These are phyloP conservation scores for Noccaea caerulescens DNA, from an alignment of 345 rosid species.

Conservation along the genomic window DNA sequence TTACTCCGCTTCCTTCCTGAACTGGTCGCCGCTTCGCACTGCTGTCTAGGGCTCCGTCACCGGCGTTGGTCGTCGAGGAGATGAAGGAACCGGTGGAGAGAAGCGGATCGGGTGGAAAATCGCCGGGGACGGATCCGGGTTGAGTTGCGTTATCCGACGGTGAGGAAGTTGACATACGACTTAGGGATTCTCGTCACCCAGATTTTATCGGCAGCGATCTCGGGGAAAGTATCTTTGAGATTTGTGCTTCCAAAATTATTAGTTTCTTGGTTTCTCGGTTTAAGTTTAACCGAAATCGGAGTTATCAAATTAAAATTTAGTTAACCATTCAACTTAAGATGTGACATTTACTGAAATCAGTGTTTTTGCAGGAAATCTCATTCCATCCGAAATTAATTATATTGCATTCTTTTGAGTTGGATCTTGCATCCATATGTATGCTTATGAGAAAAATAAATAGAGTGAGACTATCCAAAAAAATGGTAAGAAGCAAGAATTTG, in stretches of 20 bases:
- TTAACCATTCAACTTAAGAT: too few species aligned
- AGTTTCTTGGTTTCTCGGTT: neutral
- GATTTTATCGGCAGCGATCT: conserved; percentile 21
- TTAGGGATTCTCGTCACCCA: conserved; percentile 3
- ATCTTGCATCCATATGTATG: too few species aligned
- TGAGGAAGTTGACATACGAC: conserved; percentile 30
- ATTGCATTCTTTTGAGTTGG: too few species aligned
- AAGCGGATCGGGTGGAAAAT: conserved; percentile 51
- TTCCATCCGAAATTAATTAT: too few species aligned
- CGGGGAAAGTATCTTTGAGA: neutral
- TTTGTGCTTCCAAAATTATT: neutral
- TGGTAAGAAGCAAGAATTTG: too few species aligned
- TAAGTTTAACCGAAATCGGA: neutral
- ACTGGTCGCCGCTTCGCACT: conserved; percentile 14
- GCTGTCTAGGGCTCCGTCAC: conserved; percentile 33
- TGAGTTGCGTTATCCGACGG: conserved; percentile 5
- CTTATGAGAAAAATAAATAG: too few species aligned
- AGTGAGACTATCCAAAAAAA: too few species aligned
- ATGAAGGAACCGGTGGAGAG: conserved; percentile 53
- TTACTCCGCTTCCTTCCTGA: conserved; percentile 4
- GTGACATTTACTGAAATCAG: too few species aligned
- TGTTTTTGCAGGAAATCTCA: too few species aligned
- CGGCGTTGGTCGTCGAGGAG: conserved; percentile 32
- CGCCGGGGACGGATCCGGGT: conserved; percentile 33
- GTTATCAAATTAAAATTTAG: neutral